Evolutionary conservation across 2,329 filamentous ascomycete species (phyloP), one percentile per base, ranked within the genome.

Genomic region (Fusarium udum): DNA sequence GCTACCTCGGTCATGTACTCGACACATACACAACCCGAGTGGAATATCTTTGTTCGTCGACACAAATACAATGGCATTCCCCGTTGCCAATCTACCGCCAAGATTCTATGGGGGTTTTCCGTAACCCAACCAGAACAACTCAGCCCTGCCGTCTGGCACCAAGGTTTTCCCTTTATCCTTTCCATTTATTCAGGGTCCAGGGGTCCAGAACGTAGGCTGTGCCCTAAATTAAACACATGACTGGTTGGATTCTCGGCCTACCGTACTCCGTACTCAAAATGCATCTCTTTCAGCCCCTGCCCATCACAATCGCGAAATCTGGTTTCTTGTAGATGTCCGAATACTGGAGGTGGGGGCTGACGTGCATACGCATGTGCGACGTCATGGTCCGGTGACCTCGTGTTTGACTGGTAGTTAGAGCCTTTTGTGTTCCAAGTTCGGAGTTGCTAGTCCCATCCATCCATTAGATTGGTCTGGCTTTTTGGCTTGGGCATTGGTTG

Each of bases 351-450:
- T 46, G 73, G 71, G 69, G 71, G 72, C 72, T 77, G 75, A 75
- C 71, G 72, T 73, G 75, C 75, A 77, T 73, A 63, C 63, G 71
- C 75, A 75, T 75, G 70, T 71, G 70, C 71, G 73, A 77, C 75
- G 75, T 77, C 75, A 77, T 77, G 71, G 63, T 46, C 64, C 31
- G 55, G 51, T 65, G 73, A 74, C 67, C 69, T 61, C 42, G 45
- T 26, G 49, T 60, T 48, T 67, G n/a, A 71, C 42, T 61, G 48
- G 53, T 39, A 61, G 16, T 40, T 20, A n/a, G 31, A 52, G 58
- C 26, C 22, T 57, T 61, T 67, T 42, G 36, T 46, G 37, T 67
- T 67, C 62, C 64, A 51, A 67, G 64, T 43, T 46, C 39, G 14
- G 36, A 39, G 52, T 43, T 49, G 61, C 43, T 57, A 61, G 51